Conservation (phyloP, 2,329 filamentous ascomycete species). For the Thermothelomyces thermophilus region DNA sequence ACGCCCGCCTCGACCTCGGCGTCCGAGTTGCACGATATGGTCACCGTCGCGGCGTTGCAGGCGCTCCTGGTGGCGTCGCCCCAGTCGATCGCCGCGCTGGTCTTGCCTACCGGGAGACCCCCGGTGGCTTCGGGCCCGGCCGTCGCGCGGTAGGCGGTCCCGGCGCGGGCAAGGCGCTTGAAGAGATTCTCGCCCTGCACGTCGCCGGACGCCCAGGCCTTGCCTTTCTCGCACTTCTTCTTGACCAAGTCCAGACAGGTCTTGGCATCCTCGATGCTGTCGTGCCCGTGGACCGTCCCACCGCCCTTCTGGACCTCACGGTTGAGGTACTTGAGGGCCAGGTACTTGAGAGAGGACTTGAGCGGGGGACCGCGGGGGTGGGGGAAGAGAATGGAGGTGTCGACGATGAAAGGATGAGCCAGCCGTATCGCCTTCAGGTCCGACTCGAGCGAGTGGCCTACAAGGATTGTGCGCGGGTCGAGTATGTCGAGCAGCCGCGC, state of each 20-base stretch:
- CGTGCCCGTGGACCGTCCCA: conserved; percentile 64
- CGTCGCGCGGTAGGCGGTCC: conserved; percentile 55
- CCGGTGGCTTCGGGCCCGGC: conserved; percentile 51
- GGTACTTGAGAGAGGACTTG: conserved; percentile 85
- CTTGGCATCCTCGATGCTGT: conserved; percentile 86
- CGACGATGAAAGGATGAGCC: conserved; percentile 87
- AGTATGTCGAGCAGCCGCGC: conserved; percentile 65
- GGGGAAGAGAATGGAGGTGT: conserved; percentile 84
- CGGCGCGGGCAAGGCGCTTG: conserved; percentile 63
- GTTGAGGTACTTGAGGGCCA: conserved; percentile 76
- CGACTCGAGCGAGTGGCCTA: conserved; percentile 77
- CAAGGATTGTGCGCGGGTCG: conserved; percentile 63
- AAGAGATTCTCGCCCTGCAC: conserved; percentile 82
- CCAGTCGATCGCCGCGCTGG: conserved; percentile 80
- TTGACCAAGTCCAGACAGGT: conserved; percentile 91
- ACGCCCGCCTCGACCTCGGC: conserved; percentile 51
- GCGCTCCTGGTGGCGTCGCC: conserved; percentile 63
- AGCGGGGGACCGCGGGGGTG: conserved; percentile 84
- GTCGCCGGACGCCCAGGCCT: conserved; percentile 75
- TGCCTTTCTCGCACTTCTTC: conserved; percentile 91
- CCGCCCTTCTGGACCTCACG: conserved; percentile 80
- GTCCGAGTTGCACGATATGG: conserved; percentile 51
- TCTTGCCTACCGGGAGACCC: conserved; percentile 51
- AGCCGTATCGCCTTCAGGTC: conserved; percentile 79
- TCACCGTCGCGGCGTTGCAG: conserved; percentile 49